Conservation (phyloP, 257 asterid species). For the Jacaranda copaia region DNA sequence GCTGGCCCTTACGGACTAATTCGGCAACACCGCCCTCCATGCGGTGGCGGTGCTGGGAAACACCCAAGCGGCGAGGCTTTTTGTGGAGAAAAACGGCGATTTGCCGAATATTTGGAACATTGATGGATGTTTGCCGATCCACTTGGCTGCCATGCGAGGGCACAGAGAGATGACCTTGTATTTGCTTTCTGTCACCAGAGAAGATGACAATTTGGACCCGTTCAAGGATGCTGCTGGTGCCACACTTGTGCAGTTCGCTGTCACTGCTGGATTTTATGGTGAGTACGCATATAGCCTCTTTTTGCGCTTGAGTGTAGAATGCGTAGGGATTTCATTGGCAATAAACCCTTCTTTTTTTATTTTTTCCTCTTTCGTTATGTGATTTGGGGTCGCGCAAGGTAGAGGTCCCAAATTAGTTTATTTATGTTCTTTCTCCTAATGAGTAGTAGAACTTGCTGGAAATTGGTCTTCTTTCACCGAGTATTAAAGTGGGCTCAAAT, state of each 20-base stretch:
- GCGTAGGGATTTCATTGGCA: too few relatives aligned
- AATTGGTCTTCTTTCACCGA: too few relatives aligned
- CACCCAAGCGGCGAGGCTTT: conserved; percentile 32
- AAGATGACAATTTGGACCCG: conserved; percentile 27
- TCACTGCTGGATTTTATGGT: conserved; percentile 37
- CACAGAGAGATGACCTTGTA: conserved; percentile 41
- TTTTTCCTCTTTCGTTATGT: too few relatives aligned
- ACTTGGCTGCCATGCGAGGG: conserved; percentile 37
- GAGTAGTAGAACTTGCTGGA: too few relatives aligned
- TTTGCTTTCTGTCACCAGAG: conserved; percentile 29
- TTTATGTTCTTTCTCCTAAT: too few relatives aligned
- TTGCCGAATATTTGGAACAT: conserved; percentile 35
- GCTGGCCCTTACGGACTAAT: conserved; percentile 35
- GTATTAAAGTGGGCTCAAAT: too few relatives aligned
- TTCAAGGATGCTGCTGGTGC: conserved; percentile 35
- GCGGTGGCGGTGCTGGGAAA: conserved; percentile 42
- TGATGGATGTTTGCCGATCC: conserved; percentile 36
- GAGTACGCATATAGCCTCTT: neutral
- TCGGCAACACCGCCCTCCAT: conserved; percentile 42
- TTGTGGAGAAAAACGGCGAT: conserved; percentile 31
- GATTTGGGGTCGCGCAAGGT: too few relatives aligned
- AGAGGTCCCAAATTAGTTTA: too few relatives aligned
- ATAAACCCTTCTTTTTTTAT: too few relatives aligned
- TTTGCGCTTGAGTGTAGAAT: too few relatives aligned
- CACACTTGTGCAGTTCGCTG: conserved; percentile 28